Percentiles rank a stretch among this genome's conserved stretches.
These are phyloP conservation scores for Leptographium radiaticola DNA, from an alignment of 2,329 filamentous ascomycete species.

Conservation along the genomic window DNA sequence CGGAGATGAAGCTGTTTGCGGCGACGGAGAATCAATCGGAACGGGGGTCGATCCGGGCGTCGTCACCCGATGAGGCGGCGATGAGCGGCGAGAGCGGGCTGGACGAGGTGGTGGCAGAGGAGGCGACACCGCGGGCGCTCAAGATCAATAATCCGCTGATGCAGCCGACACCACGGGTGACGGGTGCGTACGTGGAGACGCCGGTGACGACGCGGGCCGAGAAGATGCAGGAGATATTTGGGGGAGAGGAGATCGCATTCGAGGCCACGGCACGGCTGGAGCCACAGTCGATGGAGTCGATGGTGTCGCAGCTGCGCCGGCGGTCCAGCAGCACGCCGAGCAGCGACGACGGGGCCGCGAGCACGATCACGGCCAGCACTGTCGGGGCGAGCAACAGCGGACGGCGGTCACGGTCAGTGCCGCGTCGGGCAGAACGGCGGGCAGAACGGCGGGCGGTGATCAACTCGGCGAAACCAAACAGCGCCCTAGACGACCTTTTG, in stretches of 20 bases:
- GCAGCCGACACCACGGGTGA: slow-evolving; percentile 40
- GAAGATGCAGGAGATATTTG: slow-evolving; percentile 11
- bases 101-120: not conserved
- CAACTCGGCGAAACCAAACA: slow-evolving; percentile 41
- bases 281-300: not conserved
- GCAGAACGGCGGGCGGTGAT: slow-evolving; percentile 32
- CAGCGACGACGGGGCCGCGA: not conserved
- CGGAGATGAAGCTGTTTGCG: slow-evolving; percentile 43
- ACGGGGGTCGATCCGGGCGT: slow-evolving; percentile 36
- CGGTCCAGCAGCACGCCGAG: slow-evolving; percentile 8
- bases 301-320: not conserved
- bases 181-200: slow-evolving; percentile 44
- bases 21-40: slow-evolving; percentile 42
- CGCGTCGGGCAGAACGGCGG: slow-evolving; percentile 30
- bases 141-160: slow-evolving; percentile 29
- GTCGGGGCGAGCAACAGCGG: slow-evolving; percentile 17
- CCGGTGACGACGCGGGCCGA: slow-evolving; percentile 32
- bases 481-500: slow-evolving; percentile 41
- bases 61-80: slow-evolving; percentile 27
- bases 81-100: slow-evolving; percentile 4
- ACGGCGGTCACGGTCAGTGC: slow-evolving; percentile 24
- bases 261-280: not conserved
- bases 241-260: not conserved
- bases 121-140: slow-evolving; percentile 29
- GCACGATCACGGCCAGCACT: slow-evolving; percentile 8